Evolutionary conservation across 257 asterid genomes (phyloP).

Genomic region (Thymus mandschuricus): DNA sequence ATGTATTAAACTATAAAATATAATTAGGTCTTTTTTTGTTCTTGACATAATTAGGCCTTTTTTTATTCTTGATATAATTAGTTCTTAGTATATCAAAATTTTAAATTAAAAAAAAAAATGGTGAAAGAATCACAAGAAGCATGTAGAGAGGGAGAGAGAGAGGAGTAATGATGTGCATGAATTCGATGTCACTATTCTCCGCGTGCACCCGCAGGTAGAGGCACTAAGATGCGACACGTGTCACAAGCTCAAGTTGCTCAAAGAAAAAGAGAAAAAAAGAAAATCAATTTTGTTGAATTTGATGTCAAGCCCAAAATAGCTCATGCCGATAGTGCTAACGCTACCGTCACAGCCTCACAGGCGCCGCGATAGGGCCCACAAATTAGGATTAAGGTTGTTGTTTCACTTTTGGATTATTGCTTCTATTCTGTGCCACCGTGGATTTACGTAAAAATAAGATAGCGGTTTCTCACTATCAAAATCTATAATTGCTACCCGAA

Average conservation of each 20-base stretch:
- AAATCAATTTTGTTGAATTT: background rate
- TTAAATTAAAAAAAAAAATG: no score
- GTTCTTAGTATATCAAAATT: no score
- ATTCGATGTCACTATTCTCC: background rate
- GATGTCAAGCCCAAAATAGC: slow-evolving; percentile 1
- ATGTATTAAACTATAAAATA: no score
- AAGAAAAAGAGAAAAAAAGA: no score
- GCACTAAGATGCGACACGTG: slow-evolving; percentile 13
- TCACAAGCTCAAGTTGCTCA: background rate
- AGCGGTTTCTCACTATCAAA: background rate
- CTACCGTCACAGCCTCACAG: background rate
- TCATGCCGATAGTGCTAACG: no score
- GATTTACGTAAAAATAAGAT: background rate
- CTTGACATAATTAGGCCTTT: no score
- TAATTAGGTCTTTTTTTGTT: no score
- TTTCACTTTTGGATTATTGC: background rate
- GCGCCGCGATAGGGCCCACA: slow-evolving; percentile 1
- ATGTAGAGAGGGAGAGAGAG: background rate
- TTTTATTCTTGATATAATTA: no score
- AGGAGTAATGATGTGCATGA: background rate
- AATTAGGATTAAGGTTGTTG: background rate
- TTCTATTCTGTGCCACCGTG: background rate
- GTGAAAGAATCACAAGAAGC: background rate
- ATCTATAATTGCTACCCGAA: no score
- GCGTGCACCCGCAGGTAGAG: background rate